Percentiles rank a stretch among this genome's conserved stretches.
phyloP scores from a whole-genome alignment of 2,329 filamentous ascomycete genomes.

The Ophiosphaerella narmari region DNA sequence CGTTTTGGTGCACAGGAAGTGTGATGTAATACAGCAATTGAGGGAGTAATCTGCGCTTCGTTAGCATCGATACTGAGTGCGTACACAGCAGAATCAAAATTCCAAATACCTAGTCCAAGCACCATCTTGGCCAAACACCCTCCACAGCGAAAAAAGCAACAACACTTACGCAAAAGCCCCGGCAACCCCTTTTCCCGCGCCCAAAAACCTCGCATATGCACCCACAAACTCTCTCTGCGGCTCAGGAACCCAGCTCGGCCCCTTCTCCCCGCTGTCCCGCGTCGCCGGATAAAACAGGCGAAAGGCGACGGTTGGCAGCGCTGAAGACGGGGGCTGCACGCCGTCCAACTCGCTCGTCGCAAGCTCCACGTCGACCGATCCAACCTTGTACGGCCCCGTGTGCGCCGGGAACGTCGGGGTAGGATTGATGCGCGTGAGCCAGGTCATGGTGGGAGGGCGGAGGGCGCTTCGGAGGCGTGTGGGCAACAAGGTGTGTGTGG shows the following conservation, averaged over 20 bases:
- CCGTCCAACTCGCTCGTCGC: conserved; percentile 60
- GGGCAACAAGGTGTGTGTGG: conserved; percentile 34
- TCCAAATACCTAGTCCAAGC: too few relatives aligned
- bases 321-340: conserved; percentile 56
- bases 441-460: conserved; percentile 41
- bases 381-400: conserved; percentile 77
- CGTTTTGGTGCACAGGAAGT: conserved; percentile 75
- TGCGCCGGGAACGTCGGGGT: conserved; percentile 75
- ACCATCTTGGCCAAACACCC: too few relatives aligned
- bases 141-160: too few relatives aligned
- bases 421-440: conserved; percentile 61
- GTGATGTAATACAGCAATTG: conserved; percentile 74
- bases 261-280: conserved; percentile 52
- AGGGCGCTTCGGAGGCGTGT: conserved; percentile 22
- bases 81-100: too few relatives aligned
- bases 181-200: conserved; percentile 60
- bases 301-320: conserved; percentile 73
- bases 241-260: conserved; percentile 75
- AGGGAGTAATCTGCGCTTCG: conserved; percentile 62
- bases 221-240: conserved; percentile 76
- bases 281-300: conserved; percentile 75
- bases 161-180: conserved; percentile 45
- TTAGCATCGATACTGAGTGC: background rate
- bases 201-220: conserved; percentile 77
- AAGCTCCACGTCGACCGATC: conserved; percentile 80